These are phyloP conservation scores for Coemansia sp. DNA, from an alignment of 192 early-diverging fungal genomes.

Conservation along the genomic window DNA sequence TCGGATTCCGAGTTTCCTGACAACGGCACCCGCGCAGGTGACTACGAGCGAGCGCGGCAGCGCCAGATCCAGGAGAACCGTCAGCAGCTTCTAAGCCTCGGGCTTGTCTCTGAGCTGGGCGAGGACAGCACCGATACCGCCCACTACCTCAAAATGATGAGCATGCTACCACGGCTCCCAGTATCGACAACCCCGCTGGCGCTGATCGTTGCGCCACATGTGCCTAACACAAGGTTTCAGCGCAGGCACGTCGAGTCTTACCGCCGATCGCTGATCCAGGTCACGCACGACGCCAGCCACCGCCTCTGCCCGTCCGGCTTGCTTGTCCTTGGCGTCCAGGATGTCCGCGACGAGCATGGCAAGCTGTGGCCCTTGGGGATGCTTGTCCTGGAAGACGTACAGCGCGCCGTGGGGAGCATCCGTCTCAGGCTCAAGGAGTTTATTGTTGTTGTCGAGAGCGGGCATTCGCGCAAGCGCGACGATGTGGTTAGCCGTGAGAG, in stretches of 20 bases:
- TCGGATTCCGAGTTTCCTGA: conserved; percentile 38
- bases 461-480: conserved; percentile 53
- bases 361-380: conserved; percentile 76
- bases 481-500: conserved; percentile 40
- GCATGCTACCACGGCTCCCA: conserved; percentile 44
- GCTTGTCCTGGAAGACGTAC: conserved; percentile 75
- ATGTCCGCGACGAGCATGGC: conserved; percentile 61
- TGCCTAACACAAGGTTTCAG: conserved; percentile 54
- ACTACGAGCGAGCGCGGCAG: conserved; percentile 54
- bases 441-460: conserved; percentile 55
- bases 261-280: conserved; percentile 64
- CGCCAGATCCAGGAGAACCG: conserved; percentile 54
- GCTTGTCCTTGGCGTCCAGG: conserved; percentile 72
- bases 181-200: conserved; percentile 44
- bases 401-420: conserved; percentile 55
- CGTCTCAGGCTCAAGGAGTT: conserved; percentile 58
- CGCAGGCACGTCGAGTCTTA: conserved; percentile 60
- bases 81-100: conserved; percentile 56
- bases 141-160: conserved; percentile 68
- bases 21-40: conserved; percentile 35
- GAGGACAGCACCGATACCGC: conserved; percentile 74
- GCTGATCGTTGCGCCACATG: conserved; percentile 67
- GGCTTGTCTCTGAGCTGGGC: conserved; percentile 79
- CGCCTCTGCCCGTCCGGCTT: conserved; percentile 66
- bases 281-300: conserved; percentile 60